Base-by-base conservation (phyloP, 108 stramenopile species). In the Nannochloropsis salina region DNA sequence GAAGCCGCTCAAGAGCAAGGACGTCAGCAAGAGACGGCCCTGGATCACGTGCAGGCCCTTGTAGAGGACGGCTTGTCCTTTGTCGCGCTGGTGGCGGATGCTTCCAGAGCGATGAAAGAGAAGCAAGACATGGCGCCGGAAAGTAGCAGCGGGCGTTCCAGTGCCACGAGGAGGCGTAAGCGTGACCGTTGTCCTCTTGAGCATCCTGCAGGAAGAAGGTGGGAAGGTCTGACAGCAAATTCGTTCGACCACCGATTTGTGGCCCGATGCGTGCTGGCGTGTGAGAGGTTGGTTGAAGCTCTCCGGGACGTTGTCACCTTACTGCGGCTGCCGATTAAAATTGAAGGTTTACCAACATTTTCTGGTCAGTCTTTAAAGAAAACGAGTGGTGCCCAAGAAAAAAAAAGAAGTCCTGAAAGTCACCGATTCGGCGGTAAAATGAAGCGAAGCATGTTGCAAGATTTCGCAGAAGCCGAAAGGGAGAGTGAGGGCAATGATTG, bases 251-350 rank as follows among this genome's bases (percentile, higher is more conserved):
- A n/a, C 61, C 61, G n/a, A 2, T 3, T 74, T 74, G 61, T 74
- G 61, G 20, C 61, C 20, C 61, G 61, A 2, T 74, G 61, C 61
- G 61, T 74, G 61, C 6, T 74, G 8, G 61, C 61, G n/a, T 74
- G 61, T 6, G 61, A 74, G 61, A 74, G 2, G 61, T n/a, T 74
- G 61, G 61, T 74, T 15, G 61, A 74, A n/a, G 61, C 61, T 74
- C n/a, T 74, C 15, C 15, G 61, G 61, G 61, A 74, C 6, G n/a
- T n/a, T n/a, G 4, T n/a, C n/a, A 6, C 61, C 6, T 74, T 74
- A n/a, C 61, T 74, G 61, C 61, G 61, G 61, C n/a, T 74, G 61
- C 61, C 61, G 15, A 74, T 74, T 74, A 74, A 74, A n/a, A 3
- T 74, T 74, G 20, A 74, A n/a, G 6, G 31, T 31, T 31, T 31